phyloP scores from a whole-genome alignment of 106 monocot genomes.

The Allium fistulosum region DNA sequence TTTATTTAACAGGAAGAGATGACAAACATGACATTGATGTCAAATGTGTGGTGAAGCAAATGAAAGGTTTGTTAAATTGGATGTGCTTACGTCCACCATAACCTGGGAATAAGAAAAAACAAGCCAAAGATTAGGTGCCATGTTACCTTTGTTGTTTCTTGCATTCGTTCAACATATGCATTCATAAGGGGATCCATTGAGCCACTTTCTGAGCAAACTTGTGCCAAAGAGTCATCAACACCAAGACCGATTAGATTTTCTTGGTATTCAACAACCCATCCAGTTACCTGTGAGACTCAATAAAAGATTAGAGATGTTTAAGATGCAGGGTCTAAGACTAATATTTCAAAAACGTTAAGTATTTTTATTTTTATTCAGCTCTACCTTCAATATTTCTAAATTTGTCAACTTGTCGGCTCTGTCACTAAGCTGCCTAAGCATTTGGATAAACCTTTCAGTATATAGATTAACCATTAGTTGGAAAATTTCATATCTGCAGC shows the following conservation, averaged over 20 bases:
- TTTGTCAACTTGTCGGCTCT: constrained; percentile 79
- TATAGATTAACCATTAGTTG: constrained; percentile 99
- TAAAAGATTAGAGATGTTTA: neutral
- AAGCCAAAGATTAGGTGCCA: too few relatives aligned
- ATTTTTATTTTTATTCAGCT: too few relatives aligned
- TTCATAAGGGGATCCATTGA: constrained; percentile 99
- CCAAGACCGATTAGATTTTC: constrained; percentile 88
- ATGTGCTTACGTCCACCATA: too few relatives aligned
- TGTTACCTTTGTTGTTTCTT: constrained; percentile 77
- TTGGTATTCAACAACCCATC: constrained; percentile 98
- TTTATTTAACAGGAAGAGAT: constrained; percentile 2
- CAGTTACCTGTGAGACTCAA: constrained; percentile 62
- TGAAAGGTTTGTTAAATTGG: too few relatives aligned
- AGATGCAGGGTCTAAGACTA: too few relatives aligned
- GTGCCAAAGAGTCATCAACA: constrained; percentile 96
- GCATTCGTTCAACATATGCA: constrained; percentile 97
- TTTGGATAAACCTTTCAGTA: constrained; percentile 98
- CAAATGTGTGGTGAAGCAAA: too few relatives aligned
- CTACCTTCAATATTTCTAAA: constrained; percentile 95
- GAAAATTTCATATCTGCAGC: constrained; percentile 95
- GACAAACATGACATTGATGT: too few relatives aligned
- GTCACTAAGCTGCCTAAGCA: constrained; percentile 94
- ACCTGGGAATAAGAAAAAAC: too few relatives aligned
- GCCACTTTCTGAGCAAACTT: constrained; percentile 99
- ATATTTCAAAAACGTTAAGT: too few relatives aligned